Conservation (phyloP, 306 rosid species). For the Begonia peltatifolia region DNA sequence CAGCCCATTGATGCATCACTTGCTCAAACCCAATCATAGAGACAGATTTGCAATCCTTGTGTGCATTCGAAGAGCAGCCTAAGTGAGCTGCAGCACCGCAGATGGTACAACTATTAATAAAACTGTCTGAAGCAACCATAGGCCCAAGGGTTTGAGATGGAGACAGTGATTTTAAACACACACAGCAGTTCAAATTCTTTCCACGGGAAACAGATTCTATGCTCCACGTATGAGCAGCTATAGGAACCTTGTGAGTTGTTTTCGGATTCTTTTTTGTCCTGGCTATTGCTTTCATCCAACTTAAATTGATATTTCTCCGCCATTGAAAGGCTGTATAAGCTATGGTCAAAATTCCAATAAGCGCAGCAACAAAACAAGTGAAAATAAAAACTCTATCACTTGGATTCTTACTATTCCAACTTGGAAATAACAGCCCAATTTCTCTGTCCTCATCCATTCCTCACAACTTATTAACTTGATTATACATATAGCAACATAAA, state of each 20-base stretch:
- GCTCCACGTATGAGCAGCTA: slow-evolving; percentile 65
- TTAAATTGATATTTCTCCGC: slow-evolving; percentile 88
- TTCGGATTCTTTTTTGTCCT: slow-evolving; percentile 83
- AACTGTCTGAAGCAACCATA: slow-evolving; percentile 58
- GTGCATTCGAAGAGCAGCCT: slow-evolving; percentile 70
- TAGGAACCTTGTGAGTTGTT: slow-evolving; percentile 59
- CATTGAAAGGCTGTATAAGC: slow-evolving; percentile 89
- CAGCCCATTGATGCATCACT: slow-evolving; percentile 93
- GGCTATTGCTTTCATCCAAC: slow-evolving; percentile 96
- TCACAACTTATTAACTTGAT: background rate
- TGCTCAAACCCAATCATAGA: slow-evolving; percentile 73
- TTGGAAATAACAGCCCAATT: slow-evolving; percentile 42
- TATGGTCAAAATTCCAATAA: slow-evolving; percentile 83
- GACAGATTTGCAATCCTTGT: slow-evolving; percentile 87
- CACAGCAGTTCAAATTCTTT: slow-evolving; percentile 85
- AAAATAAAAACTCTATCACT: slow-evolving; percentile 57
- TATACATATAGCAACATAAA: slow-evolving; percentile 4
- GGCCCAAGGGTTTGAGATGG: slow-evolving; percentile 88
- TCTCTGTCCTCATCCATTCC: slow-evolving; percentile 67
- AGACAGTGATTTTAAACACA: slow-evolving; percentile 61
- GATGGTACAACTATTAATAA: slow-evolving; percentile 58
- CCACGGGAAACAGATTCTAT: slow-evolving; percentile 74
- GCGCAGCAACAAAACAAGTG: slow-evolving; percentile 57
- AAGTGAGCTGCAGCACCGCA: slow-evolving; percentile 91
- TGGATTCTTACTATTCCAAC: slow-evolving; percentile 76